Base-by-base conservation (phyloP, 768 basidiomycete genomes). In the Leccinum subtestaceum region DNA sequence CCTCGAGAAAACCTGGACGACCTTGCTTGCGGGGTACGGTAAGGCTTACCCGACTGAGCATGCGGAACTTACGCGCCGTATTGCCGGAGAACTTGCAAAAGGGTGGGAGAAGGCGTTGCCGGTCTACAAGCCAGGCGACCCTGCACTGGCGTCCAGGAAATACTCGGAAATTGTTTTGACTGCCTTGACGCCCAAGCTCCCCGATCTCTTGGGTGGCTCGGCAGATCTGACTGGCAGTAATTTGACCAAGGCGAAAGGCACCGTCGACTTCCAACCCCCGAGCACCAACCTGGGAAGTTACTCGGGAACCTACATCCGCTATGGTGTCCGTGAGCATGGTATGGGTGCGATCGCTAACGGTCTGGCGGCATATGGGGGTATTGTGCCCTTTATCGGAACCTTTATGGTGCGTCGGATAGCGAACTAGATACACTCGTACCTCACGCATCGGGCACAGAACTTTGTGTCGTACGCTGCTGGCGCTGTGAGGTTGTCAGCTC, bases 281-380 rank as follows among this genome's bases (percentile, higher is more conserved):
- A 86, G 80, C 77, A 95, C 92, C 19, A 86, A 86, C 32, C 81
- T 96, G 47, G 95, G 95, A 59, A 81, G 73, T 59, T 96, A 94
- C 75, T 76, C 85, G 57, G 95, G 95, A 54, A 89, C 87, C 50
- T 97, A 98, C 74, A 85, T 98, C 72, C 90, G 95, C 56, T 98
- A 90, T 78, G 95, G 95, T 84, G 94, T 98, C 58, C 91, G 95
- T 75, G 95, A 98, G 75, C 95, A 98, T 75, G 95, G 81, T 65
- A 98, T 97, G 95, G 91, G 89, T 67, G 95, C 95, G 56, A 94
- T 98, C 67, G 92, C 88, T 64, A 97, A 97, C 73, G 95, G 95
- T 72, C 73, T 95, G 61, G 74, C 80, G 61, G 95, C 94, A 2
- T 98, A 97, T 75, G 95, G 95, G 60, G 92, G 85, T 67, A 86